Conservation (phyloP, 2,329 filamentous ascomycete species). For the Balansia obtecta region DNA sequence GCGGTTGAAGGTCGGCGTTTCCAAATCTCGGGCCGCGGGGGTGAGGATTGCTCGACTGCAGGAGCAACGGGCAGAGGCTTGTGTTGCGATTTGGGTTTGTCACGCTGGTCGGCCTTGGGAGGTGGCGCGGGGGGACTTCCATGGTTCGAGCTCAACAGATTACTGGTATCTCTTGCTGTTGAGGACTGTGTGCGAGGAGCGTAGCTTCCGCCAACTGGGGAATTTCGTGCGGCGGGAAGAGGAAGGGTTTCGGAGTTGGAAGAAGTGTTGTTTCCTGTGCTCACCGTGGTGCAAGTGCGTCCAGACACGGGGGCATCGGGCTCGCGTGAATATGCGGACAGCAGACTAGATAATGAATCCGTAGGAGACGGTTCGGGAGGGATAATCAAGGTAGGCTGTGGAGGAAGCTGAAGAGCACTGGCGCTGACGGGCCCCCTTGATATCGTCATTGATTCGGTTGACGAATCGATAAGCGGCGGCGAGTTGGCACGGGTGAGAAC, state of each 20-base stretch:
- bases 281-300: conserved; percentile 6
- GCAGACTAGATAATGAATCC: conserved; percentile 39
- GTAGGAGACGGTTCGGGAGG: conserved; percentile 25
- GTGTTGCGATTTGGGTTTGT: conserved; percentile 7
- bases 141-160: background rate
- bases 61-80: conserved; percentile 6
- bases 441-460: conserved; percentile 19
- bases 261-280: background rate
- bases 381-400: conserved; percentile 6
- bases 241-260: conserved; percentile 1
- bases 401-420: background rate
- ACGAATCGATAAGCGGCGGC: conserved; percentile 5
- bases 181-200: background rate
- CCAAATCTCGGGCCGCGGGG: conserved; percentile 29
- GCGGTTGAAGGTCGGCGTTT: conserved; percentile 37
- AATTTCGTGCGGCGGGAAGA: background rate
- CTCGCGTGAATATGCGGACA: conserved; percentile 41
- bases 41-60: conserved; percentile 14
- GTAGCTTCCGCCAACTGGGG: background rate
- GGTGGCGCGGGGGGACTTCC: conserved; percentile 10
- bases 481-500: conserved; percentile 1
- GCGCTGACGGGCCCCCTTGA: conserved; percentile 22
- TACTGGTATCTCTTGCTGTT: background rate
- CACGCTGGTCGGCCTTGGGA: conserved; percentile 12
- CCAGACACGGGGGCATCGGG: conserved; percentile 23